These are phyloP conservation scores for Betula pendula DNA, from an alignment of 306 rosid species.

Conservation along the genomic window DNA sequence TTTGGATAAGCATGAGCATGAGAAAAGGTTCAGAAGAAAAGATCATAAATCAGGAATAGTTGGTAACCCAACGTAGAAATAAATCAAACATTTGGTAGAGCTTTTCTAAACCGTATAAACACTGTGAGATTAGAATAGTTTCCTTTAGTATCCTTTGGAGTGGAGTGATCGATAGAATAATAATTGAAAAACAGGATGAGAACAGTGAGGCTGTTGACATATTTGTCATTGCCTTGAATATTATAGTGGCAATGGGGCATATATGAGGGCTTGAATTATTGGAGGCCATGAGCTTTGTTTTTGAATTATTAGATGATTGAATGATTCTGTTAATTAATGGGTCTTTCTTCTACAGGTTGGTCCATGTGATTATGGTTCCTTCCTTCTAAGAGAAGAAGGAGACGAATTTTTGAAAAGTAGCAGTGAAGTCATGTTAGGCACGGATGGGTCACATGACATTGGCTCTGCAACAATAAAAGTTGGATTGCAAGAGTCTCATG, in stretches of 20 bases:
- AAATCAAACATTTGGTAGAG: slow-evolving; percentile 4
- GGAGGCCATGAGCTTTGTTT: slow-evolving; percentile 30
- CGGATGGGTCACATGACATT: slow-evolving; percentile 55
- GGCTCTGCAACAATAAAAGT: slow-evolving; percentile 32
- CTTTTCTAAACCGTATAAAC: background rate
- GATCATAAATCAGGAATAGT: slow-evolving; percentile 37
- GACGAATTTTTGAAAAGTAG: slow-evolving; percentile 35
- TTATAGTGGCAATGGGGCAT: slow-evolving; percentile 36
- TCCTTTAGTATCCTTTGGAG: background rate
- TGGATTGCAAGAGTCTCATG: slow-evolving; percentile 18
- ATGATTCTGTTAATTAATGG: slow-evolving; percentile 33
- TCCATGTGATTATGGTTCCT: slow-evolving; percentile 76
- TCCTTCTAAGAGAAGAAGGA: slow-evolving; percentile 34
- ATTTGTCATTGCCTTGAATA: slow-evolving; percentile 41
- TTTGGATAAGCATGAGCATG: slow-evolving; percentile 30
- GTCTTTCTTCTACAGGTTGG: slow-evolving; percentile 53
- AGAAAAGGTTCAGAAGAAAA: slow-evolving; percentile 28
- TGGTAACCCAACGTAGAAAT: slow-evolving; percentile 35
- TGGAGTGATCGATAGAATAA: slow-evolving; percentile 23
- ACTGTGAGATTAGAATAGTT: background rate
- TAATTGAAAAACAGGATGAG: slow-evolving; percentile 19
- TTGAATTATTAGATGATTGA: slow-evolving; percentile 47
- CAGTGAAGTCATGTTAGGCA: slow-evolving; percentile 45
- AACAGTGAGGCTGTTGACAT: slow-evolving; percentile 23
- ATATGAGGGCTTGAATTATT: slow-evolving; percentile 48